Evolutionary conservation across 1,284 basidiomycete species (phyloP).

Genomic region (Boletus subluridellus): DNA sequence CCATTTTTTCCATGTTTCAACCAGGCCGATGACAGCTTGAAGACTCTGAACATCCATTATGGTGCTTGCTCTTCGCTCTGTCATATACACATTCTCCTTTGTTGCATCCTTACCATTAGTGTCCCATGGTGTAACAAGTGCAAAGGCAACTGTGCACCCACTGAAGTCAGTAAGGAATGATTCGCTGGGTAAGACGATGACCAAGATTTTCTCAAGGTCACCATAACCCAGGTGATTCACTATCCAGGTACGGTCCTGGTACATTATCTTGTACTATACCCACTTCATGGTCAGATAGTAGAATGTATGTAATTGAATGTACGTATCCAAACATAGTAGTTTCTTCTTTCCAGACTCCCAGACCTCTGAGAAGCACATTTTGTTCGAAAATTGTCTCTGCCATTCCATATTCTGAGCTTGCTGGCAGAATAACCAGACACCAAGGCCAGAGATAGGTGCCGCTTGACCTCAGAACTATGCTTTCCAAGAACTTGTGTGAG

Average conservation of each 20-base stretch:
- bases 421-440: neutral
- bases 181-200: neutral
- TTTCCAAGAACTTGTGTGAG: neutral
- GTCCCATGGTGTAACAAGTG: constrained; percentile 2
- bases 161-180: neutral
- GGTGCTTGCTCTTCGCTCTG: too few relatives aligned
- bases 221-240: neutral
- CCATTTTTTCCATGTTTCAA: too few relatives aligned
- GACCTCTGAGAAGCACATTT: neutral
- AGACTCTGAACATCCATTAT: too few relatives aligned
- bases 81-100: too few relatives aligned
- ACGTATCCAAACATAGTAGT: too few relatives aligned
- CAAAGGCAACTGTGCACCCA: neutral
- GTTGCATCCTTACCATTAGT: neutral
- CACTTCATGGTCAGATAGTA: neutral
- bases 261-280: neutral
- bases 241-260: too few relatives aligned
- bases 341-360: neutral
- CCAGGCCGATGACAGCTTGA: too few relatives aligned
- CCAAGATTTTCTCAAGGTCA: constrained; percentile 1
- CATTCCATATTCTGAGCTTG: neutral
- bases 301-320: too few relatives aligned
- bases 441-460: neutral
- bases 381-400: neutral
- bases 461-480: neutral